Conservation (phyloP, 2,329 filamentous ascomycete species). For the Lachnellula occidentalis region DNA sequence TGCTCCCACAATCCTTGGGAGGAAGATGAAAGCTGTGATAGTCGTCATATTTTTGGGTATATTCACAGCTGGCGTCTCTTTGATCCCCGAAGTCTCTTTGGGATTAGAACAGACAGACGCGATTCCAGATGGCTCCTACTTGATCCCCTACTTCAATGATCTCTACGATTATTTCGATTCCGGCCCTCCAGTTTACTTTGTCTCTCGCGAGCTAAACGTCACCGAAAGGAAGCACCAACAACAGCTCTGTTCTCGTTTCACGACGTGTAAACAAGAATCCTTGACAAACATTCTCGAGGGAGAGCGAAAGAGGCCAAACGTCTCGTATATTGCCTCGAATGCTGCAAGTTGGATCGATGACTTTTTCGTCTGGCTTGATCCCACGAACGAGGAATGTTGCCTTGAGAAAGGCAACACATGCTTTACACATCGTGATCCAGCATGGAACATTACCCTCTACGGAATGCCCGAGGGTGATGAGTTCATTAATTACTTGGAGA, state of each 20-base stretch:
- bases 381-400: slow-evolving; percentile 50
- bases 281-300: slow-evolving; percentile 88
- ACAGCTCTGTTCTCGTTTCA: slow-evolving; percentile 85
- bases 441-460: slow-evolving; percentile 82
- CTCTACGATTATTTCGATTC: slow-evolving; percentile 87
- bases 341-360: slow-evolving; percentile 97
- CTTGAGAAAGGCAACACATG: slow-evolving; percentile 67
- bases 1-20: slow-evolving; percentile 73
- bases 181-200: slow-evolving; percentile 94
- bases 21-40: slow-evolving; percentile 71
- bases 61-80: slow-evolving; percentile 76
- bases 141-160: slow-evolving; percentile 96
- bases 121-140: slow-evolving; percentile 86
- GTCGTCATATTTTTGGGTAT: slow-evolving; percentile 79
- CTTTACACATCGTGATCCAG: slow-evolving; percentile 69
- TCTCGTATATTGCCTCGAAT: slow-evolving; percentile 83
- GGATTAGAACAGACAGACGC: slow-evolving; percentile 93
- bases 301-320: slow-evolving; percentile 81
- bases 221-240: slow-evolving; percentile 73
- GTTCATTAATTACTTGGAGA: slow-evolving; percentile 78
- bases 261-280: slow-evolving; percentile 77
- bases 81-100: slow-evolving; percentile 78
- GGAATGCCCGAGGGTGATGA: slow-evolving; percentile 95
- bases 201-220: slow-evolving; percentile 74
- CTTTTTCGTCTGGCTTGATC: slow-evolving; percentile 95